Conservation (phyloP, 805 yeast species). For the Kuraishia ogatae region DNA sequence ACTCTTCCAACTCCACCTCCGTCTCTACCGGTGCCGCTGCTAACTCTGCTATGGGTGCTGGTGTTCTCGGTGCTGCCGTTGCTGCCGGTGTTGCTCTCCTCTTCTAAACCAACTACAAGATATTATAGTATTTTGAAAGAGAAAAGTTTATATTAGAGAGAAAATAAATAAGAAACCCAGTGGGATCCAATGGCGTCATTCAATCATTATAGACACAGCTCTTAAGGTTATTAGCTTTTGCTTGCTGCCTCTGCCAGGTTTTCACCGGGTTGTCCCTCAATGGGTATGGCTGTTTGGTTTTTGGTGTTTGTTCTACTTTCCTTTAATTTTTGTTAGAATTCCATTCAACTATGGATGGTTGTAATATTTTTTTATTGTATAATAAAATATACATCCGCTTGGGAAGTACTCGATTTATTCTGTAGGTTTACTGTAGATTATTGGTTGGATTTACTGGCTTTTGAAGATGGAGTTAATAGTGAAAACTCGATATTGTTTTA, state of each 20-base stretch:
- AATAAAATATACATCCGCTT: not conserved
- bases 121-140: not conserved
- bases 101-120: conserved; percentile 16
- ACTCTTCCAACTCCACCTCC: conserved; percentile 32
- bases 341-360: not conserved
- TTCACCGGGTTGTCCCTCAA: not conserved
- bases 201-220: not conserved
- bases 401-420: not conserved
- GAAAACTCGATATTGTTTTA: no score
- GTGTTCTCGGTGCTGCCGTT: conserved; percentile 75
- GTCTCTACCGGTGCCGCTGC: conserved; percentile 37
- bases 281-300: not conserved
- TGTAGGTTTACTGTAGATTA: no score
- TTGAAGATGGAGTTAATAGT: no score
- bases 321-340: not conserved
- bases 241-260: not conserved
- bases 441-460: no score
- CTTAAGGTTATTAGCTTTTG: not conserved
- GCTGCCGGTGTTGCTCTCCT: conserved; percentile 63
- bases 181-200: not conserved
- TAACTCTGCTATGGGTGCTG: conserved; percentile 54
- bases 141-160: not conserved
- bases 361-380: not conserved
- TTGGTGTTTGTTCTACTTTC: not conserved
- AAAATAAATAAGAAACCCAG: not conserved